Evolutionary conservation across 164 flowering plant species (phyloP).

Genomic region (Aristolochia contorta): DNA sequence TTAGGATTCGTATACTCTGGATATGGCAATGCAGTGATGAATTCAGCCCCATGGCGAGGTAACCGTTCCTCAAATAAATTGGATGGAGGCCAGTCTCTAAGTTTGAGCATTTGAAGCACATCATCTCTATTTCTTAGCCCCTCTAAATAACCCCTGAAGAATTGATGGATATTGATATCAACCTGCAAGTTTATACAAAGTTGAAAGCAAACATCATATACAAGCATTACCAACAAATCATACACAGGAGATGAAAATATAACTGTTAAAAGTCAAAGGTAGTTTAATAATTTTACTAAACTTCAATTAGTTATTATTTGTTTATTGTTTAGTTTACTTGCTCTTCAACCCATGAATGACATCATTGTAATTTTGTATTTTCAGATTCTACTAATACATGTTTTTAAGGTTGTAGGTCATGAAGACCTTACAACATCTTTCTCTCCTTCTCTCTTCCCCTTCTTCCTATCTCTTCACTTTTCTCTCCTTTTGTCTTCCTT

Average conservation of each 20-base stretch:
- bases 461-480: too few species aligned
- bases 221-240: neutral
- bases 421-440: too few species aligned
- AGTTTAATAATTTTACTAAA: too few species aligned
- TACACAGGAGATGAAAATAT: neutral
- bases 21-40: slow-evolving; percentile 45
- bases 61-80: slow-evolving; percentile 32
- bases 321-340: too few species aligned
- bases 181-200: slow-evolving; percentile 23
- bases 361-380: too few species aligned
- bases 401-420: too few species aligned
- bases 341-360: too few species aligned
- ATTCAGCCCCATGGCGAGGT: slow-evolving; percentile 53
- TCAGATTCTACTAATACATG: too few species aligned
- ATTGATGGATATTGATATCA: slow-evolving; percentile 33
- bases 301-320: too few species aligned
- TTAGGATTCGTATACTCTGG: slow-evolving; percentile 54
- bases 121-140: slow-evolving; percentile 11
- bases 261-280: too few species aligned
- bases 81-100: slow-evolving; percentile 73
- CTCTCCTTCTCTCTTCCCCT: too few species aligned
- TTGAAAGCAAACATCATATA: neutral
- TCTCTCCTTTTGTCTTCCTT: too few species aligned
- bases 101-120: slow-evolving; percentile 52
- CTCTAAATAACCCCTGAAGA: slow-evolving; percentile 42